Evolutionary conservation across 2,329 filamentous ascomycete species (phyloP).

Genomic region (Colletotrichum australisinense): DNA sequence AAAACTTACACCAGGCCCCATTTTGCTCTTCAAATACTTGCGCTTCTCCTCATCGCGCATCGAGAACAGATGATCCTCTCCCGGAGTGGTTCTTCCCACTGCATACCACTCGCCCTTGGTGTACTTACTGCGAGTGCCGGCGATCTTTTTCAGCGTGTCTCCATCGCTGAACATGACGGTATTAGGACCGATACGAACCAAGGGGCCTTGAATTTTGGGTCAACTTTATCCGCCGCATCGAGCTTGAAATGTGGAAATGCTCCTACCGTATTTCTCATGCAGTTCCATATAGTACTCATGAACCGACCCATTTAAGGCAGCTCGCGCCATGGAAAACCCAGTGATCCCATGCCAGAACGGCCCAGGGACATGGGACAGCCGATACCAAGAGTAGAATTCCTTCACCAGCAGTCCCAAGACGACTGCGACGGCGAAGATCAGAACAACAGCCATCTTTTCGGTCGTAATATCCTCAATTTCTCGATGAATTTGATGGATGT

Average conservation of each 20-base stretch:
- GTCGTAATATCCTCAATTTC: neutral
- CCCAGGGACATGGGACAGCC: slow-evolving; percentile 46
- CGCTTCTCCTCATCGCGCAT: slow-evolving; percentile 52
- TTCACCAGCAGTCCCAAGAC: neutral
- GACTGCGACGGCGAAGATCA: neutral
- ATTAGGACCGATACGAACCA: slow-evolving; percentile 38
- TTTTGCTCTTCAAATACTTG: slow-evolving; percentile 54
- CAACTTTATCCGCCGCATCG: no score
- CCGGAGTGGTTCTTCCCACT: slow-evolving; percentile 45
- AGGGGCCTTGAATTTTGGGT: slow-evolving; percentile 40
- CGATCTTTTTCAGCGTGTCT: slow-evolving; percentile 25
- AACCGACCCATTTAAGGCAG: slow-evolving; percentile 15
- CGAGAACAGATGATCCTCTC: slow-evolving; percentile 45
- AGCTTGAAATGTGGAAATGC: neutral
- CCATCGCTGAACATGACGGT: slow-evolving; percentile 36
- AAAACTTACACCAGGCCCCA: slow-evolving; percentile 54
- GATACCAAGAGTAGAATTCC: slow-evolving; percentile 40
- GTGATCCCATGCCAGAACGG: slow-evolving; percentile 46
- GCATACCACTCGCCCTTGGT: slow-evolving; percentile 37
- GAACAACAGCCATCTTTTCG: neutral
- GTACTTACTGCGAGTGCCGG: slow-evolving; percentile 30
- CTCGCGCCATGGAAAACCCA: slow-evolving; percentile 43
- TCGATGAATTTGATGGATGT: neutral
- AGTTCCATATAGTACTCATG: slow-evolving; percentile 32
- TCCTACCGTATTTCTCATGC: slow-evolving; percentile 23